Evolutionary conservation across 2,329 filamentous ascomycete species (phyloP), one percentile per base, ranked within the genome.

Genomic region (Diplodia seriata): DNA sequence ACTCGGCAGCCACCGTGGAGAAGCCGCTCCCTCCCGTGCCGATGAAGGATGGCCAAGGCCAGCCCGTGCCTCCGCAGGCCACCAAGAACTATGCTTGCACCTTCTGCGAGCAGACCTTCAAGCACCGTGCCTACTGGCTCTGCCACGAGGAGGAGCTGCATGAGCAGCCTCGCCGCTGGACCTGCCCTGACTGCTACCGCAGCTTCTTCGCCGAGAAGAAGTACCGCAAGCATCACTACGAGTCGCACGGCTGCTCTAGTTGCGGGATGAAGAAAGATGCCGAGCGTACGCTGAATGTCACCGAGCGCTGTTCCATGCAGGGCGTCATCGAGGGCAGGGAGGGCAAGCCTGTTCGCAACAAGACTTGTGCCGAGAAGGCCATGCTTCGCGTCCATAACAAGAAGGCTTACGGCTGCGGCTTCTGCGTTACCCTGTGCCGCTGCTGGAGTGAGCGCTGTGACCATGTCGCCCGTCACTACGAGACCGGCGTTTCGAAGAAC

Each of bases 41-140:
- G n/a, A 23, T 49, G 40, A 57, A 66, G 53, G 23, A 56, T 36
- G 18, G 33, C 31, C 49, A 65, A 29, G 49, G 36, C 33, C 63
- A 63, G 23, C 38, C 64, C 38, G 23, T 49, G 64, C 53, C 40
- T 9, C 5, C 40, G 3, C 38, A 33, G 23, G 26, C 29, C 11
- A 26, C 63, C 8, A 79, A 80, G 71, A 80, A 79, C 68, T 80
- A 80, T 54, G 77, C 77, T 2, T 84, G 81, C 71, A 83, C 81
- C 0, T 81, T 81, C 40, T 83, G 83, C 76, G 87, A 90, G 75
- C 89, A 88, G 59, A 88, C 86, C 55, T 88, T 90, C 74, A 88
- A 88, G 79, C 84, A 87, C 71, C 90, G 90, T 74, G 88, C 89
- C 70, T 87, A 90, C 76, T 91, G 88, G 89, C 89, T 89, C 76